These are phyloP conservation scores for Ziziphus jujuba DNA, from an alignment of 306 rosid species.

Conservation along the genomic window DNA sequence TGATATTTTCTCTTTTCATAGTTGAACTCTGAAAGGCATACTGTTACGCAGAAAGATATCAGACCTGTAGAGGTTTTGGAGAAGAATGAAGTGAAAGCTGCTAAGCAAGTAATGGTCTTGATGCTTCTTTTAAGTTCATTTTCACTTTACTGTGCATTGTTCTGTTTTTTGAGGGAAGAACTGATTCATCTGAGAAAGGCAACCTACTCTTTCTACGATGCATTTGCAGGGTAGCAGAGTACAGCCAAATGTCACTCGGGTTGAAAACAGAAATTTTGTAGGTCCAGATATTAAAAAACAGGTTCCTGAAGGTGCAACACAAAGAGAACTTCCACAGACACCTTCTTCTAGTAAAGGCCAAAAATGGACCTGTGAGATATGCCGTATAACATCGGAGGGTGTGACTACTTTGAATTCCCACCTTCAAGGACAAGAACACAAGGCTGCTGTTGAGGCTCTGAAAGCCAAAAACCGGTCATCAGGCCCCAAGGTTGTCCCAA, in stretches of 20 bases:
- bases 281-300: background rate
- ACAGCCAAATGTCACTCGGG: conserved; percentile 6
- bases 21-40: conserved; percentile 21
- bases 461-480: conserved; percentile 22
- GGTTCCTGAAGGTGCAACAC: background rate
- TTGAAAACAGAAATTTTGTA: background rate
- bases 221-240: conserved; percentile 27
- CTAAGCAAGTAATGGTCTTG: conserved; percentile 28
- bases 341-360: conserved; percentile 29
- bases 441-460: conserved; percentile 28
- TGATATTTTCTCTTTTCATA: conserved; percentile 11
- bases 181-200: background rate
- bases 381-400: conserved; percentile 21
- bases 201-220: background rate
- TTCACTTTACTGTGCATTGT: background rate
- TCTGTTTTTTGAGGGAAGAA: background rate
- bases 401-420: conserved; percentile 20
- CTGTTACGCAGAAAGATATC: conserved; percentile 11
- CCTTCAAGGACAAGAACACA: conserved; percentile 35
- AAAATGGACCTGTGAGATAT: conserved; percentile 51
- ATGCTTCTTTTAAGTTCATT: background rate
- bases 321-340: conserved; percentile 21
- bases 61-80: conserved; percentile 27
- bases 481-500: too few relatives aligned
- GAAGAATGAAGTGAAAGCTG: conserved; percentile 26